Evolutionary conservation across 768 basidiomycete species (phyloP), one percentile per base, ranked within the genome.

Genomic region (Glaciozyma martinii): DNA sequence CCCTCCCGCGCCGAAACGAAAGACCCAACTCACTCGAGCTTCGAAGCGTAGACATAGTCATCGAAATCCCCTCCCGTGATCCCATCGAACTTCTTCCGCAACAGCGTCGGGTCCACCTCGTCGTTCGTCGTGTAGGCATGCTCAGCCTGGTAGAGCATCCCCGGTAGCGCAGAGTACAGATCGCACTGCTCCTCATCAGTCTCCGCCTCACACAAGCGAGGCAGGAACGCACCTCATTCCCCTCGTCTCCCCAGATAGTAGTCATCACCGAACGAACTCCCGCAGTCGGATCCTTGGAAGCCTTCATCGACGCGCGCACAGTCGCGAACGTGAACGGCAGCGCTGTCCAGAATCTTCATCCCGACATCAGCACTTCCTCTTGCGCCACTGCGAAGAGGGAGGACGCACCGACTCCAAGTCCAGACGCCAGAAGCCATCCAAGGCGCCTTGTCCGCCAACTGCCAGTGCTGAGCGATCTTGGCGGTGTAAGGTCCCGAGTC

Each of bases 311-410:
- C 32, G 71, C 71, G 18, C 61, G 33, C 27, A 71, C 59, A 1
- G 71, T 72, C 21, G 70, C 68, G 42, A 72, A 72, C 1, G 71
- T 71, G 63, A 72, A 72, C 3, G 71, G 71, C 0, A 72, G 53
- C 2, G 69, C 70, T 21, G 66, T 66, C 71, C 71, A 72, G 62
- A 72, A 71, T 0, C 71, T 63, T 43, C 10, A 5, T n/a, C 21
- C 30, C 2, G 15, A 1, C 25, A 3, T 40, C 15, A 18, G 2
- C 10, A 53, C 2, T 18, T 16, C 30, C 18, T 29, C 8, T 18
- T 19, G 25, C 7, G 5, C 25, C 23, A 33, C 15, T 7, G 56
- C 47, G 33, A n/a, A 12, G 25, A 5, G 8, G 46, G 37, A 12
- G 23, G 52, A 33, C 61, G 37, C 16, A 64, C 62, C 63, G 60